Evolutionary conservation across 495 filamentous ascomycete species (phyloP), one percentile per base, ranked within the genome.

Genomic region (Penicillium angulare): DNA sequence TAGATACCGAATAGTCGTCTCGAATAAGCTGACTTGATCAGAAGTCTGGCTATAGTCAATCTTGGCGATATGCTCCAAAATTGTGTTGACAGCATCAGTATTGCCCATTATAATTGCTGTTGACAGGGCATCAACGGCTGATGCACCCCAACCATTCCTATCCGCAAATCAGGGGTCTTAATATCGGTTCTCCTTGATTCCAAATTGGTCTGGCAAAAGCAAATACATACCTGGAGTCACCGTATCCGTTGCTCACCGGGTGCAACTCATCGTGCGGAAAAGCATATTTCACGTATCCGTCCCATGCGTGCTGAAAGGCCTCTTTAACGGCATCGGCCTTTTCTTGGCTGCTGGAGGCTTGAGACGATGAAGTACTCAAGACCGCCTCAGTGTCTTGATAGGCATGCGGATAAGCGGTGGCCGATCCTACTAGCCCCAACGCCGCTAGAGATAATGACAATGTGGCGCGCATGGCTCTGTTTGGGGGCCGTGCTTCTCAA

Each of bases 1-100:
- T 3, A 95, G 71, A 56, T 95, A 96, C 3, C 90, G 86, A 59
- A 96, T 96, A 2, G 89, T 95, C 2, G 90, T 96, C 68, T 96
- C 90, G 51, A 96, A 96, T 23, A 96, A 69, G 48, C 85, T 90
- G 52, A 95, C 82, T 26, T 49, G 27, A 12, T 70, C 71, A 1
- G 60, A 48, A 3, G 87, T 86, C 15, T 68, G 72, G 43, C 77
- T 77, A 53, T 88, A 96, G 67, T 96, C 73, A 54, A 95, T 81
- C 0, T 64, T 75, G 0, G 78, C 71, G 35, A 96, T 79, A 63
- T 82, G 85, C 17, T 86, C 73, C 3, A 95, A 59, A 38, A 93
- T 90, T 24, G 81, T 70, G 16, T 80, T 71, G 27, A 93, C 82
- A 27, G 87, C 81, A 31, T 85, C 76, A 15, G 73, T 68, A 18